These are phyloP conservation scores for Drechslerella coelobrocha DNA, from an alignment of 2,329 filamentous ascomycete species.

Conservation along the genomic window DNA sequence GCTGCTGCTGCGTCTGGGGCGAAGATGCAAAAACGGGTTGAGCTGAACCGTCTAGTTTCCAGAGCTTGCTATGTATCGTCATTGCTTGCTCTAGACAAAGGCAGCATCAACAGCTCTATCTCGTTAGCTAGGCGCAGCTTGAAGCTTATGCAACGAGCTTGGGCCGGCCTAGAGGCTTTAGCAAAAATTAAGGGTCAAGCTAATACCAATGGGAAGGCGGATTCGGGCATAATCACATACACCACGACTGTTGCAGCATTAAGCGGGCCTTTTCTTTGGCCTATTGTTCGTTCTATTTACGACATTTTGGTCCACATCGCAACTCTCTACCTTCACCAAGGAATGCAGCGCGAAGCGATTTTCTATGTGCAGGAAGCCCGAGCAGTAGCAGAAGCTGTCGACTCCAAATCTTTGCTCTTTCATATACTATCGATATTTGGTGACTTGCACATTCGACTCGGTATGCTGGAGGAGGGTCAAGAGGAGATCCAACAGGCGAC, in stretches of 20 bases:
- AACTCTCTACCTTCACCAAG: constrained; percentile 79
- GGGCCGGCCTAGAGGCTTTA: constrained; percentile 57
- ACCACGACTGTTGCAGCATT: constrained; percentile 60
- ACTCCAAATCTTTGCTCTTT: constrained; percentile 65
- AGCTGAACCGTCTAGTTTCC: constrained; percentile 65
- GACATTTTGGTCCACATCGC: constrained; percentile 76
- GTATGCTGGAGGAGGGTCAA: constrained; percentile 62
- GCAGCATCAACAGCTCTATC: constrained; percentile 67
- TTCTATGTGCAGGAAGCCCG: constrained; percentile 86
- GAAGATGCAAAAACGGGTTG: constrained; percentile 59
- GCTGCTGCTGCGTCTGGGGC: constrained; percentile 56
- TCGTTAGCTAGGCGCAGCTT: constrained; percentile 67
- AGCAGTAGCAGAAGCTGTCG: constrained; percentile 74
- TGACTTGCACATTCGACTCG: constrained; percentile 63
- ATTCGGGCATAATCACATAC: constrained; percentile 55
- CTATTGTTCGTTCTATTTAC: constrained; percentile 75
- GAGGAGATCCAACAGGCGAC: constrained; percentile 66
- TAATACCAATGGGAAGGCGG: constrained; percentile 56
- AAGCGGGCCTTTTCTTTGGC: constrained; percentile 77
- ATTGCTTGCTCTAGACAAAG: constrained; percentile 68
- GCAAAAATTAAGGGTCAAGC: constrained; percentile 56
- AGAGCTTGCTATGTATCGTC: constrained; percentile 71
- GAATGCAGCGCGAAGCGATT: constrained; percentile 84
- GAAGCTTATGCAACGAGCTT: constrained; percentile 60
- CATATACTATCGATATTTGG: constrained; percentile 62